Conservation (phyloP, 1,284 basidiomycete genomes). For the Clitocybe nebularis region DNA sequence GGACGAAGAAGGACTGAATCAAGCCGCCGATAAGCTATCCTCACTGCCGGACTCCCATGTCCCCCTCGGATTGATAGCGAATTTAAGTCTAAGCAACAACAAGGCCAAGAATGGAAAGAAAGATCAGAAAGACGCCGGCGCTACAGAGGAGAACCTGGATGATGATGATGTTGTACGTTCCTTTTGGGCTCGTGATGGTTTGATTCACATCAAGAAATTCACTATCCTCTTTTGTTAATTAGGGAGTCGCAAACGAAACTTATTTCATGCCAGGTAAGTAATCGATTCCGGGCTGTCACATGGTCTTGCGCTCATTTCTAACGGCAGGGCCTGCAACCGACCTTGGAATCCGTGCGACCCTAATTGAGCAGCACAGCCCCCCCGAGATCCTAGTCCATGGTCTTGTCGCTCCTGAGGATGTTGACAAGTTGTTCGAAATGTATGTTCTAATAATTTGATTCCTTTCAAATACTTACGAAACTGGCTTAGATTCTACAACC, state of each 20-base stretch:
- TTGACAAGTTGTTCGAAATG: slow-evolving; percentile 82
- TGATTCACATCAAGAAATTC: slow-evolving; percentile 6
- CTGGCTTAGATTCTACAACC: slow-evolving; percentile 58
- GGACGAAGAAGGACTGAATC: slow-evolving; percentile 36
- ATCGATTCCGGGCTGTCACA: slow-evolving; percentile 2
- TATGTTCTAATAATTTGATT: slow-evolving; percentile 34
- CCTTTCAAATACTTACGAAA: slow-evolving; percentile 6
- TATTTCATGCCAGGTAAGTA: slow-evolving; percentile 74
- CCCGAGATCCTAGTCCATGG: slow-evolving; percentile 83
- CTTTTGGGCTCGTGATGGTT: slow-evolving; percentile 1
- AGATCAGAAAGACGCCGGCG: slow-evolving; percentile 31
- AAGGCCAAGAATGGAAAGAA: slow-evolving; percentile 34
- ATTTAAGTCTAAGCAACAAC: slow-evolving; percentile 57
- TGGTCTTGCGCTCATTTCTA: slow-evolving; percentile 5
- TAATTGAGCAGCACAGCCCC: slow-evolving; percentile 77
- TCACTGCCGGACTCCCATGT: slow-evolving; percentile 63
- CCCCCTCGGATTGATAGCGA: slow-evolving; percentile 70
- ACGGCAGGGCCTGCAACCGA: slow-evolving; percentile 63
- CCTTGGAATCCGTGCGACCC: slow-evolving; percentile 59
- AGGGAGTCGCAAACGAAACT: slow-evolving; percentile 76
- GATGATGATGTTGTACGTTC: slow-evolving; percentile 62
- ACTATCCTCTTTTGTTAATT: slow-evolving; percentile 8
- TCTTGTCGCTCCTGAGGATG: slow-evolving; percentile 75
- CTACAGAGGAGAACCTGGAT: slow-evolving; percentile 42
- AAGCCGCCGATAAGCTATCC: slow-evolving; percentile 26